These are phyloP conservation scores for Arctium lappa DNA, from an alignment of 129 eudicot species.

Conservation along the genomic window DNA sequence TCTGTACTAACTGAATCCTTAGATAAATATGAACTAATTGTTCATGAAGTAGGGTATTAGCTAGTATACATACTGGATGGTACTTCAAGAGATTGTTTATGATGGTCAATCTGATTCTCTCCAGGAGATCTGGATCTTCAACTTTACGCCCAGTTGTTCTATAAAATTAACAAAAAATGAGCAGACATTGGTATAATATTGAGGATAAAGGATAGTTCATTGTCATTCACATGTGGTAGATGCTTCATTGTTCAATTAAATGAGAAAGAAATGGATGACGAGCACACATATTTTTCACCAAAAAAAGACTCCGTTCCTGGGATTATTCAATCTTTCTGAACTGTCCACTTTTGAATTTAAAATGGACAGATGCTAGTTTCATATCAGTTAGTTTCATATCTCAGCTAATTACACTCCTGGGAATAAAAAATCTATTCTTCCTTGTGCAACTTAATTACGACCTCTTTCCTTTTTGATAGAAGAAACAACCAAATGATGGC, in stretches of 20 bases:
- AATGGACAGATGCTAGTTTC: not conserved
- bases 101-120: constrained; percentile 88
- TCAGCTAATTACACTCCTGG: too few species aligned
- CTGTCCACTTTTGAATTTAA: not conserved
- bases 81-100: constrained; percentile 85
- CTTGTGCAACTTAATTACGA: too few species aligned
- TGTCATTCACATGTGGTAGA: not conserved
- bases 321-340: not conserved
- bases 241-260: not conserved
- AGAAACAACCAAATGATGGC: too few species aligned
- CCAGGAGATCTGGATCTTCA: constrained; percentile 96
- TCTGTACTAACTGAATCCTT: not conserved
- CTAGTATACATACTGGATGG: constrained; percentile 77
- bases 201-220: not conserved
- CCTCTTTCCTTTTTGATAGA: too few species aligned
- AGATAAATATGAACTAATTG: constrained; percentile 3
- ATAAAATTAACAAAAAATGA: constrained; percentile 15
- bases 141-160: constrained; percentile 90
- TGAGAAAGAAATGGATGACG: not conserved
- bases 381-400: too few species aligned
- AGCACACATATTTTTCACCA: not conserved
- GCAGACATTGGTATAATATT: not conserved
- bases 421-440: too few species aligned
- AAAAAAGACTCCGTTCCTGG: not conserved
- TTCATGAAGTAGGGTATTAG: constrained; percentile 6